Base-by-base conservation (phyloP, 257 asterid genomes). In the Linaria vulgaris region DNA sequence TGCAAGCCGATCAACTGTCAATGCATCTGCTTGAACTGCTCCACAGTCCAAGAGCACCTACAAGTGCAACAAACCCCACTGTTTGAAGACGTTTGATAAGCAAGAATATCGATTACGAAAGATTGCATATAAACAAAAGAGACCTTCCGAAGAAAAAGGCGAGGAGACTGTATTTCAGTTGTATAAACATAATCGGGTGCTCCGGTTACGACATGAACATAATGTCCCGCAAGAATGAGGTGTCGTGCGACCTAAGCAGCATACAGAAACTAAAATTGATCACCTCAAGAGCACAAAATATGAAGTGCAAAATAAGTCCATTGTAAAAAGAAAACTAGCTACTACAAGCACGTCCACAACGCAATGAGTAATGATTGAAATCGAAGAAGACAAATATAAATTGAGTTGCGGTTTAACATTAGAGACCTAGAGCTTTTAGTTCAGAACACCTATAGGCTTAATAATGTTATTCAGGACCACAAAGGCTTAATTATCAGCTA, bases 1-100 rank as follows among this genome's bases (percentile, higher is more conserved):
- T 55, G 97, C 99, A 69, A 94, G 97, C 54, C 97, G 96, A 68
- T 94, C 99, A 64, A 94, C 99, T 6, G 99, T 94, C 86, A 94
- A 79, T 14, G 99, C 99, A 81, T 94, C 99, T 34, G 97, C 99
- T 77, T 94, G 99, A 79, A 94, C 97, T 55, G 99, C 99, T 59
- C 99, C 99, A 81, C 97, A 94, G 72, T 94, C 99, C 59, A 94
- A 73, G 48, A 94, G 79, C 66, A 94, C 96, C 98, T 88, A 72
- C 7, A 70, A 39, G 46, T 48, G 23, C 69, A 67, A 38, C 52
- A 59, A 55, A 22, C 54, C 14, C 8, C 25, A 55, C 27, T 16
- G 62, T 31, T 56, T n/a, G 13, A 52, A 17, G 13, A 16, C 19
- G 16, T 8, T 58, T 8, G 41, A 13, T 7, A 57, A 57, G 12